Percentiles rank a stretch among this genome's conserved stretches.
phyloP scores from a whole-genome alignment of 345 rosid species.

The Populus euphratica region DNA sequence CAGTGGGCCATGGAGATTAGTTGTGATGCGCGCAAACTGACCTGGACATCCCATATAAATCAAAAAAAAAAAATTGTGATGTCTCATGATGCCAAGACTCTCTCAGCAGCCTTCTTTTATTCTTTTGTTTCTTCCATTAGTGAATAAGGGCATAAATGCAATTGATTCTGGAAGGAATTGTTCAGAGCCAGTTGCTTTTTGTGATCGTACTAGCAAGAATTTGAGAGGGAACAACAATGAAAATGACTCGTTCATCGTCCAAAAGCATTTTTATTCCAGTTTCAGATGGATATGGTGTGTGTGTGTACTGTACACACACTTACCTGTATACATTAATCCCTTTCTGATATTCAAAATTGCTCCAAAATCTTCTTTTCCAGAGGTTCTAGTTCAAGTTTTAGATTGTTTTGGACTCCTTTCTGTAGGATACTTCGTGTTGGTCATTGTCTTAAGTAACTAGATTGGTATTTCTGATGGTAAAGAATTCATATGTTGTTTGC shows the following conservation, averaged over 20 bases:
- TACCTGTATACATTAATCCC: background rate
- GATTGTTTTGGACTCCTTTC: too few species aligned
- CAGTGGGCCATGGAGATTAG: too few species aligned
- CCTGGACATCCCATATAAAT: too few species aligned
- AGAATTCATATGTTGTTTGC: too few species aligned
- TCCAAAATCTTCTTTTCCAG: too few species aligned
- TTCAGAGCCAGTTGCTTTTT: too few species aligned
- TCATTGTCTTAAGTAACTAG: too few species aligned
- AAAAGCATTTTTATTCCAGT: background rate
- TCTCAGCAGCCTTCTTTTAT: background rate
- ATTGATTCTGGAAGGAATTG: background rate
- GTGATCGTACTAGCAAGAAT: background rate
- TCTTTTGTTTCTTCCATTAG: background rate
- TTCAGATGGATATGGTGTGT: background rate
- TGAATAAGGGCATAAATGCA: background rate
- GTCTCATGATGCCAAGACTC: background rate
- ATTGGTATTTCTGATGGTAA: too few species aligned
- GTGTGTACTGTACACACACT: too few species aligned
- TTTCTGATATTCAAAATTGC: background rate
- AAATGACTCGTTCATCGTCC: conserved; percentile 1
- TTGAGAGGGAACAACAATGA: background rate
- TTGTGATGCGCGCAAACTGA: too few species aligned
- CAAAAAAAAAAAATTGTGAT: background rate
- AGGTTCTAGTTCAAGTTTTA: too few species aligned
- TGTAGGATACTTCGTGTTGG: too few species aligned